These are phyloP conservation scores for Paulownia fortunei DNA, from an alignment of 257 asterid species.

Conservation along the genomic window DNA sequence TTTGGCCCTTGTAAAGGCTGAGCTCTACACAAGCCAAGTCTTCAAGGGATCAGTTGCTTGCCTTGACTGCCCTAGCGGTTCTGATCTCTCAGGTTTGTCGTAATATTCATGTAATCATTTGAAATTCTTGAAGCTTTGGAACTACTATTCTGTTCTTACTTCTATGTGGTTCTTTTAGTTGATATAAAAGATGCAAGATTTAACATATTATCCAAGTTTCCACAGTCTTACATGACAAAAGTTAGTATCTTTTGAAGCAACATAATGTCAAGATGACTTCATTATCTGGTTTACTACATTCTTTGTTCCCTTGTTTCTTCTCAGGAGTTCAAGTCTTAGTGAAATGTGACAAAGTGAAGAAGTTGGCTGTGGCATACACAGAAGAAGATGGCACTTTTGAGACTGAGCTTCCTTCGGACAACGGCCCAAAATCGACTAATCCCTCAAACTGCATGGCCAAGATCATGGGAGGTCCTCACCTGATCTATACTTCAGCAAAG, in stretches of 20 bases:
- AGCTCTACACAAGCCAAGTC: constrained; percentile 34
- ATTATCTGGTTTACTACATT: not conserved
- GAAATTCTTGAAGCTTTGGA: not conserved
- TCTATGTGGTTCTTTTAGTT: not conserved
- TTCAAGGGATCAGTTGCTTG: constrained; percentile 72
- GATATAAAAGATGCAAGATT: not conserved
- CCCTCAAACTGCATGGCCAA: constrained; percentile 65
- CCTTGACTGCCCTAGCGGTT: constrained; percentile 56
- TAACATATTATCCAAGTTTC: too few species aligned
- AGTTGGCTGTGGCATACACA: constrained; percentile 52
- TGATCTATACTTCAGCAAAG: constrained; percentile 49
- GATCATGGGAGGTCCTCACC: constrained; percentile 81
- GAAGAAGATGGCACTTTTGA: constrained; percentile 63
- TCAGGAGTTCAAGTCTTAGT: constrained; percentile 69
- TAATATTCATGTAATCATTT: not conserved
- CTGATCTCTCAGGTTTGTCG: constrained; percentile 69
- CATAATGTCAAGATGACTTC: not conserved
- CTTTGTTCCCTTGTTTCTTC: not conserved
- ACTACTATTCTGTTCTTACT: not conserved
- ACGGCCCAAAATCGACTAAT: constrained; percentile 13
- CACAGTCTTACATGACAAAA: not conserved
- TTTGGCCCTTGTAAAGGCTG: constrained; percentile 45
- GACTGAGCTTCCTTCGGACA: constrained; percentile 47
- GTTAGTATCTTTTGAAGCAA: not conserved
- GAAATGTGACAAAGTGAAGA: constrained; percentile 70